Evolutionary conservation across 78 protist genomes (phyloP), one percentile per base, ranked within the genome.

Genomic region (Salpingoeca rosetta): DNA sequence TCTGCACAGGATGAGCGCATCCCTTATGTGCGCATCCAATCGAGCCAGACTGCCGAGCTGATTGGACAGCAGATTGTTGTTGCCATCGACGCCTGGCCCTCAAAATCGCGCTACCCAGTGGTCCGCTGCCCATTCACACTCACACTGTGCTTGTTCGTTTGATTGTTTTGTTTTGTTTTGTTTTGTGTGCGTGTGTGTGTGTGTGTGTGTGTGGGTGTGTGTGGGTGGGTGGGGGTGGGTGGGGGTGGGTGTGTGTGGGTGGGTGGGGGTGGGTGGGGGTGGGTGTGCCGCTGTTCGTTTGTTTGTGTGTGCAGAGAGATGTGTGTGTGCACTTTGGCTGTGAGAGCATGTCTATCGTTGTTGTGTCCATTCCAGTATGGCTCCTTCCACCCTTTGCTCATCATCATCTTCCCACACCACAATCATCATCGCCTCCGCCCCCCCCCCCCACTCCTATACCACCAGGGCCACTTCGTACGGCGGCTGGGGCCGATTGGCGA

Each of bases 21-120:
- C 37, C 97, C 95, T 1, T 36, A 41, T 25, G 81, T 92, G 38
- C 36, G 93, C 42, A 85, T 92, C 36, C 80, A 73, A 22, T 82
- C 89, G 26, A 81, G 92, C 38, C 94, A 91, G 44, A 85, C 84
- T 39, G 65, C n/a, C 2, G 27, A 1, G 22, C 44, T 83, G 17
- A 10, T 0, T 0, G 89, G 37, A 24, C 85, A 84, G 78, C 86
- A 86, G 76, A 39, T 90, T 44, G 75, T n/a, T 35, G 65, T 41
- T 27, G 27, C 10, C 39, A 22, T 37, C 35, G 82, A 74, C 27
- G 77, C 40, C 17, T 76, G 35, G 77, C 43, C n/a, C 1, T 2
- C 35, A 1, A 57, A 0, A 22, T n/a, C 3, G 3, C 75, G 77
- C 24, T 51, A 40, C n/a, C 65, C 65, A 17, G 17, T 51, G 7